Conservation (phyloP, 208 protist species). For the Trypanosoma conorhini region DNA sequence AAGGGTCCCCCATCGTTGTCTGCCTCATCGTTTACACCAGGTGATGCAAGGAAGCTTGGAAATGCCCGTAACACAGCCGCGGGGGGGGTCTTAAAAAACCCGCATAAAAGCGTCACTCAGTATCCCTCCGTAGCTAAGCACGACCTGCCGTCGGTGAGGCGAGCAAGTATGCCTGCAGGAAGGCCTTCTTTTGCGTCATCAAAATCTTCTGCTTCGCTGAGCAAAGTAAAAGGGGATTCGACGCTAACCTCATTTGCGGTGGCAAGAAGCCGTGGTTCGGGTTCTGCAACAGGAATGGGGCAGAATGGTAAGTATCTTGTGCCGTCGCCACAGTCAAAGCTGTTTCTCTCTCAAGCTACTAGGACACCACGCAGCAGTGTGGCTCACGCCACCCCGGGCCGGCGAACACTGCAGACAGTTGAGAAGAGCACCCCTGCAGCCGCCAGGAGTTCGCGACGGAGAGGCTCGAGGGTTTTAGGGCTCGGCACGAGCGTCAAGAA, state of each 20-base stretch:
- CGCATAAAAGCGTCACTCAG: not conserved
- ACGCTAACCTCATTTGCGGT: not conserved
- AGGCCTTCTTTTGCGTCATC: not conserved
- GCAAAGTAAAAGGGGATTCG: not conserved
- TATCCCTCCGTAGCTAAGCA: not conserved
- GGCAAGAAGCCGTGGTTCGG: not conserved
- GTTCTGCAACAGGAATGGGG: not conserved
- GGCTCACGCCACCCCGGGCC: not conserved
- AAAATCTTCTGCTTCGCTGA: not conserved
- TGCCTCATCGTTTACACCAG: not conserved
- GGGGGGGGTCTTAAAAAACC: not conserved
- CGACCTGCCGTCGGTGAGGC: not conserved
- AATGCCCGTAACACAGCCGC: not conserved
- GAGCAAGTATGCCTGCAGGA: not conserved
- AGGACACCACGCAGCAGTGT: not conserved
- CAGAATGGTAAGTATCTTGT: not conserved
- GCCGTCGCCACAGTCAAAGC: not conserved
- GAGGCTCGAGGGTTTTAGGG: not conserved
- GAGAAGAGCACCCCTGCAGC: not conserved
- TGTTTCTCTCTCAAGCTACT: not conserved
- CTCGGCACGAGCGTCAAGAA: not conserved
- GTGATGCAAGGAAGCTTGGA: not conserved
- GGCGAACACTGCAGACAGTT: not conserved
- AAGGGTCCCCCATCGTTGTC: not conserved
- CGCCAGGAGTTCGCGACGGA: not conserved